Conservation (phyloP, 768 basidiomycete genomes). For the Agrocybe pediades region DNA sequence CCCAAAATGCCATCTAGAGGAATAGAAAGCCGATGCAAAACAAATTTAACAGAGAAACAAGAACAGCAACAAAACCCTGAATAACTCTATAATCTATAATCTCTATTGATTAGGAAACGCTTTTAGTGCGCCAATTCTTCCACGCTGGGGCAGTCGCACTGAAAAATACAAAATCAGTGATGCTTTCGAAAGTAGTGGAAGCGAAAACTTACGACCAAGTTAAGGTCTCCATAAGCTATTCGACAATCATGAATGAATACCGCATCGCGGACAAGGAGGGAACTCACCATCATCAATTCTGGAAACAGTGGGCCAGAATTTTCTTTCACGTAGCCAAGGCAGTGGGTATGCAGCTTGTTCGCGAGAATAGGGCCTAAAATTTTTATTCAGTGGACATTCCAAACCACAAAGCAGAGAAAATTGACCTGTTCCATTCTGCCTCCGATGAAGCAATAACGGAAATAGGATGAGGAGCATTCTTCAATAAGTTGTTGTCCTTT, state of each 20-base stretch:
- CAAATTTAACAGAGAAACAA: no score
- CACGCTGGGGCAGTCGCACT: conserved; percentile 89
- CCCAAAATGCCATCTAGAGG: conserved; percentile 46
- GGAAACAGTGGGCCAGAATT: conserved; percentile 96
- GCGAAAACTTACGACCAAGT: conserved; percentile 70
- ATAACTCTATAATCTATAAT: conserved; percentile 15
- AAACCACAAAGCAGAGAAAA: not conserved
- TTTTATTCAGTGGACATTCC: not conserved
- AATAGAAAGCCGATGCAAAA: conserved; percentile 44
- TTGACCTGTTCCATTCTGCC: conserved; percentile 84
- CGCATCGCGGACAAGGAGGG: not conserved
- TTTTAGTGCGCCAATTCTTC: conserved; percentile 62
- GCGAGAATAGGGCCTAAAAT: conserved; percentile 80
- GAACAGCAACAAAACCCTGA: conserved; percentile 8
- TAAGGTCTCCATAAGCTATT: conserved; percentile 88
- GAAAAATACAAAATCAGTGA: conserved; percentile 11
- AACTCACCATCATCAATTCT: conserved; percentile 88
- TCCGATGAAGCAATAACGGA: conserved; percentile 72
- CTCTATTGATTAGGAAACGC: not conserved
- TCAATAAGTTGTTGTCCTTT: conserved; percentile 87
- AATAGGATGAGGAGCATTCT: conserved; percentile 92
- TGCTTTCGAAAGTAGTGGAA: not conserved
- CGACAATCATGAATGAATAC: conserved; percentile 2
- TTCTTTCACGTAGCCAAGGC: conserved; percentile 79
- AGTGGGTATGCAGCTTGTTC: conserved; percentile 90